Evolutionary conservation across 23 red algal genomes (phyloP), one percentile per base, ranked within the genome.

Genomic region (Gracilaria caudata): DNA sequence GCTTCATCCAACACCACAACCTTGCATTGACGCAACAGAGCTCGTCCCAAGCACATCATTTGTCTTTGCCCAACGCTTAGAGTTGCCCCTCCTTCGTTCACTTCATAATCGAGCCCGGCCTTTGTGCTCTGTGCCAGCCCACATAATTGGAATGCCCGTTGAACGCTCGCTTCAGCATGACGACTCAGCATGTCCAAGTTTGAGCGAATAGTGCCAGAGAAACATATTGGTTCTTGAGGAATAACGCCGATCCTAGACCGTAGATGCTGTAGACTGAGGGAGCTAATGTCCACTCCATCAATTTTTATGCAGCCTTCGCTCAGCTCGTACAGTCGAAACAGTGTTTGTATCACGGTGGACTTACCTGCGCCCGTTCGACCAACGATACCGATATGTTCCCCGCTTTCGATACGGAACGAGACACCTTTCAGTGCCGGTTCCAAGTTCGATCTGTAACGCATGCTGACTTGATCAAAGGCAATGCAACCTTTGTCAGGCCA

Each of bases 321-420:
- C 72, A 94, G 49, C 30, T 91, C 74, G 26, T 90, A 74, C 75
- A 92, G 78, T 53, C 97, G 77, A 43, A 95, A 95, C 29, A 99
- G 72, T 11, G 77, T 83, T 35, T 73, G 68, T 28, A 90, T 64
- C 78, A 95, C 35, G 11, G 89, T 89, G 40, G 84, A 88, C 73
- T 99, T 99, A 23, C 97, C 97, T 25, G 88, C 90, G 20, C 97
- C 97, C n/a, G 97, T 96, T 29, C 93, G 84, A 38, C 97, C 97
- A 1, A 99, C 85, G 10, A 95, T 80, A 36, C 84, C 93, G 45
- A 99, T 82, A 26, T 83, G 80, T 26, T 79, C 74, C 9, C 95
- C 80, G 25, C 39, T 47, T 25, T 79, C 39, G 45, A 84, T 85
- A 38, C 24, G 26, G 39, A 94, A 92, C 53, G 89, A 94, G 0